These are phyloP conservation scores for Paraphaeosphaeria sporulosa DNA, from an alignment of 2,329 filamentous ascomycete species.

Conservation along the genomic window DNA sequence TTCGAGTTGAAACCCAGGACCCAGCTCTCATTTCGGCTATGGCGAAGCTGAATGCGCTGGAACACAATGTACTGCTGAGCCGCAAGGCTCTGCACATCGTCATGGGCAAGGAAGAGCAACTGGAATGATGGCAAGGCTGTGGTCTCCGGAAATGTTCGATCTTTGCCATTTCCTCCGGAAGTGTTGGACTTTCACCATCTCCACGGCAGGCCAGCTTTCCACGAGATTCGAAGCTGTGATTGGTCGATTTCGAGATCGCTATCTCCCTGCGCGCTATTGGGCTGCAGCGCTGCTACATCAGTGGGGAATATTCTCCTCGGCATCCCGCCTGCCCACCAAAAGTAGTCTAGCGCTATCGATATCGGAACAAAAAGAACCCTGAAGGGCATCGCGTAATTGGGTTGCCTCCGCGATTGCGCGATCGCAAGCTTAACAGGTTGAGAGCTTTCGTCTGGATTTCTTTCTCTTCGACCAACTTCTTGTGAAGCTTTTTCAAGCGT, in stretches of 20 bases:
- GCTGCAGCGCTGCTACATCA: neutral
- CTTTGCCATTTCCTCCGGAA: conserved; percentile 3
- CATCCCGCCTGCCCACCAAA: conserved; percentile 15
- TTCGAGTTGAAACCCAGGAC: conserved; percentile 87
- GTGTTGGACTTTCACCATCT: neutral
- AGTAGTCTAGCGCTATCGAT: conserved; percentile 38
- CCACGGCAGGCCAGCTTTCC: neutral
- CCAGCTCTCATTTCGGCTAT: conserved; percentile 83
- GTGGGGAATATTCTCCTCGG: conserved; percentile 29
- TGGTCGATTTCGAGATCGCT: neutral
- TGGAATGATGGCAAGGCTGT: conserved; percentile 21
- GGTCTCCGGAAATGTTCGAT: neutral
- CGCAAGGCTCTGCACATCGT: conserved; percentile 77
- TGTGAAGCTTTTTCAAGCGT: neutral
- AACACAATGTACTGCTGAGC: conserved; percentile 74
- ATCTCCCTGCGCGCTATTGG: conserved; percentile 11
- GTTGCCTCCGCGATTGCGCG: conserved; percentile 10
- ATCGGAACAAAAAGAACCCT: conserved; percentile 38
- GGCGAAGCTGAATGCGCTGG: conserved; percentile 81
- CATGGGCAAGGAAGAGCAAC: conserved; percentile 69
- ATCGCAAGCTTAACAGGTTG: neutral
- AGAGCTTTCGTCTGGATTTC: conserved; percentile 4
- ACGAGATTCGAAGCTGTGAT: neutral
- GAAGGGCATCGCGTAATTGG: conserved; percentile 8
- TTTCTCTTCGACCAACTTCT: conserved; percentile 1